phyloP scores from a whole-genome alignment of 805 yeast species.

The Lipomyces sp. region DNA sequence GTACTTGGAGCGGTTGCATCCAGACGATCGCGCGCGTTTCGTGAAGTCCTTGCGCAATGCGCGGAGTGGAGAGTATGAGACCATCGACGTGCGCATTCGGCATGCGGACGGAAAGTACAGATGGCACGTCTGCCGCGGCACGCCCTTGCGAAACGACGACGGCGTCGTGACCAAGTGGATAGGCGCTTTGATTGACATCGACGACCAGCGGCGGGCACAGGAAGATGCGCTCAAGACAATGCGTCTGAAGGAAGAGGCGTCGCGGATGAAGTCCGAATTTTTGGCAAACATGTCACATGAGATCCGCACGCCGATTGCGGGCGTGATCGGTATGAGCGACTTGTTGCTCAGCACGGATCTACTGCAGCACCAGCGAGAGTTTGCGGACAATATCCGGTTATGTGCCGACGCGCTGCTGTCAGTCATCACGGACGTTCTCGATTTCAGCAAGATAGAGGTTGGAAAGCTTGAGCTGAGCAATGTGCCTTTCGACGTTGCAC shows the following conservation, averaged over 20 bases:
- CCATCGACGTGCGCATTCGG: slow-evolving; percentile 24
- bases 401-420: slow-evolving; percentile 52
- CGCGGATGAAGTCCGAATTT: slow-evolving; percentile 47
- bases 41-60: slow-evolving; percentile 10
- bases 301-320: slow-evolving; percentile 55
- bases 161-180: slow-evolving; percentile 28
- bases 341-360: slow-evolving; percentile 50
- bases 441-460: slow-evolving; percentile 54
- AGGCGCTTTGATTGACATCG: slow-evolving; percentile 28
- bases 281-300: slow-evolving; percentile 57
- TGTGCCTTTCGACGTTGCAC: slow-evolving; percentile 47
- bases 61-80: slow-evolving; percentile 12
- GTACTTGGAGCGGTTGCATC: slow-evolving; percentile 25
- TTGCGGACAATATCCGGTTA: slow-evolving; percentile 51
- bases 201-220: slow-evolving; percentile 30
- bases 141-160: slow-evolving; percentile 21
- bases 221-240: slow-evolving; percentile 29
- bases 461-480: slow-evolving; percentile 49
- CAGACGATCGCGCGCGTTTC: slow-evolving; percentile 22
- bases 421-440: slow-evolving; percentile 54
- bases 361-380: slow-evolving; percentile 46
- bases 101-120: slow-evolving; percentile 20
- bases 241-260: slow-evolving; percentile 27
- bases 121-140: slow-evolving; percentile 30
- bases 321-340: slow-evolving; percentile 48